Percentiles rank a stretch among this genome's conserved stretches.
Evolutionary conservation across 495 filamentous ascomycete species (phyloP).

Genomic region (Cryomyces minteri): DNA sequence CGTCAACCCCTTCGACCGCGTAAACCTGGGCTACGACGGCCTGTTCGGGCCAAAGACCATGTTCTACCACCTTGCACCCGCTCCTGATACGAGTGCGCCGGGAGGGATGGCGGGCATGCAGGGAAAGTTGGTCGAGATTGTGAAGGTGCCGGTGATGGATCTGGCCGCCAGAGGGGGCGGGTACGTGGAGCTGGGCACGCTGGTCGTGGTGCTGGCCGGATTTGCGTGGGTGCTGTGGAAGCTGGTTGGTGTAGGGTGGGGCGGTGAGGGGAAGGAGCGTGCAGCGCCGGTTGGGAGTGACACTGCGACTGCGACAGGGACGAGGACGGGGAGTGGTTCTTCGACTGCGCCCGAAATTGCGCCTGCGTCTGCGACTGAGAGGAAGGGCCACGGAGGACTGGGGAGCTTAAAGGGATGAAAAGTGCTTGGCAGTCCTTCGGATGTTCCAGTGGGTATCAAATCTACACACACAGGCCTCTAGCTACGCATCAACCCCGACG

Average conservation of each 20-base stretch:
- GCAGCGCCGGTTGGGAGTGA: too few relatives aligned
- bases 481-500: too few relatives aligned
- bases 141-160: constrained; percentile 65
- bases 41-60: constrained; percentile 62
- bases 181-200: constrained; percentile 54
- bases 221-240: constrained; percentile 62
- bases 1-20: constrained; percentile 70
- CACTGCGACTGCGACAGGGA: too few relatives aligned
- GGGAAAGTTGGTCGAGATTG: constrained; percentile 31
- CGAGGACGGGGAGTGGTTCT: too few relatives aligned
- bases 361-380: too few relatives aligned
- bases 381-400: too few relatives aligned
- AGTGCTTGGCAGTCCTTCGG: too few relatives aligned
- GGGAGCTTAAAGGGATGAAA: too few relatives aligned
- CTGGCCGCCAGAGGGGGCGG: constrained; percentile 24
- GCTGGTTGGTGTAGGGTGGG: constrained; percentile 15
- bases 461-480: too few relatives aligned
- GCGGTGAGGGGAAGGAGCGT: not conserved
- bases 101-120: constrained; percentile 8
- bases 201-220: constrained; percentile 45
- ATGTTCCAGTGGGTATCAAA: too few relatives aligned
- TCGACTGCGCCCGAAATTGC: too few relatives aligned
- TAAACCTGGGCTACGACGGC: constrained; percentile 70
- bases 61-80: constrained; percentile 70
- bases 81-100: constrained; percentile 7